Evolutionary conservation across 495 filamentous ascomycete species (phyloP).

Genomic region (Alectoria sarmentosa): DNA sequence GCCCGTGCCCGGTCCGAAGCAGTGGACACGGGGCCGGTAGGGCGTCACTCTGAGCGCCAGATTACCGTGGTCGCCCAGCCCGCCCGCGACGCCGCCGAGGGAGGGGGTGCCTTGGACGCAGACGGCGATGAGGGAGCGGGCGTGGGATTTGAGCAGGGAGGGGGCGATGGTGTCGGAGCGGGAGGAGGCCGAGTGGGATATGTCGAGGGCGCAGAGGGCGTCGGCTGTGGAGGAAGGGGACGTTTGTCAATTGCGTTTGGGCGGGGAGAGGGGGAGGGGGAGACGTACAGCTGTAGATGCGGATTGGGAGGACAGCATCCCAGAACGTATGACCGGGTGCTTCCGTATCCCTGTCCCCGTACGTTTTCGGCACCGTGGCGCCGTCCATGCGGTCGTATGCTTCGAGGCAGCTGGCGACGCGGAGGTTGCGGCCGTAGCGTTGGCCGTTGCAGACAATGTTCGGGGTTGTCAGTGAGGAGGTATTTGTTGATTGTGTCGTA

Average conservation of each 20-base stretch:
- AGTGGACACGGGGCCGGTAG: constrained; percentile 4
- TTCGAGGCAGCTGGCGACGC: background rate
- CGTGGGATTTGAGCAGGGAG: constrained; percentile 1
- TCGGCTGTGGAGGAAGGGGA: background rate
- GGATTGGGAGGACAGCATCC: background rate
- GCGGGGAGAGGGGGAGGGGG: background rate
- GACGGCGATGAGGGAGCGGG: constrained; percentile 4
- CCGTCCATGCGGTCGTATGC: background rate
- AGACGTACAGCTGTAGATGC: background rate
- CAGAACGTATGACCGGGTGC: background rate
- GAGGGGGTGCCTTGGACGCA: background rate
- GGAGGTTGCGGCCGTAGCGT: constrained; percentile 9
- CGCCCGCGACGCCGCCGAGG: constrained; percentile 1
- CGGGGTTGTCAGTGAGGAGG: background rate
- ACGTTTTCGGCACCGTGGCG: background rate
- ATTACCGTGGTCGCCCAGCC: background rate
- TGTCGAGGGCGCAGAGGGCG: constrained; percentile 13
- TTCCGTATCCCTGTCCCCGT: background rate
- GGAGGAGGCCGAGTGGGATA: background rate
- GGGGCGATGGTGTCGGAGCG: constrained; percentile 2
- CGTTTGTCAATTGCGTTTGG: too few species aligned
- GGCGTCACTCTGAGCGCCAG: constrained; percentile 1
- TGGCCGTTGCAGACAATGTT: background rate
- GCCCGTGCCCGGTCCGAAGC: background rate
- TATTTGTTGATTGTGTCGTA: background rate